These are phyloP conservation scores for Talaromyces amestolkiae DNA, from an alignment of 2,329 filamentous ascomycete species.

Conservation along the genomic window DNA sequence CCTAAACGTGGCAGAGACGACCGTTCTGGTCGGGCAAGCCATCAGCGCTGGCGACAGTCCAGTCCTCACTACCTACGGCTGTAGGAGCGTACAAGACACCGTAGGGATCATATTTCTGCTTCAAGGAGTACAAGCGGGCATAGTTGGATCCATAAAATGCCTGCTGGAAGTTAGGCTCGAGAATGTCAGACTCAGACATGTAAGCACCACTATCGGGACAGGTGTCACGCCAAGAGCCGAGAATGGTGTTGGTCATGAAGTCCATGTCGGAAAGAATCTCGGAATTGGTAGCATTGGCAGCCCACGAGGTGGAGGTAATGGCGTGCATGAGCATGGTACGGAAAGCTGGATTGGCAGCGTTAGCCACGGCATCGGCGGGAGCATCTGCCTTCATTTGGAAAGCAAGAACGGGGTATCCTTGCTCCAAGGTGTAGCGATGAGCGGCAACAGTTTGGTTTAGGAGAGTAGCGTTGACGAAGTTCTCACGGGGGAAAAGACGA, in stretches of 20 bases:
- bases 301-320: conserved; percentile 31
- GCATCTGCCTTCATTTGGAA: conserved; percentile 36
- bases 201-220: conserved; percentile 36
- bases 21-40: neutral
- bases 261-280: conserved; percentile 33
- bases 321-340: conserved; percentile 37
- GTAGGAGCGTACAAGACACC: conserved; percentile 34
- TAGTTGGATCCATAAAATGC: conserved; percentile 47
- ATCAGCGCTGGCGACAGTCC: neutral
- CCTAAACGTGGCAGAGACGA: neutral
- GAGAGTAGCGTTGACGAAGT: conserved; percentile 29
- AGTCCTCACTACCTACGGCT: conserved; percentile 13
- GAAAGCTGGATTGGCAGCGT: conserved; percentile 42
- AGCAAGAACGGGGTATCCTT: conserved; percentile 30
- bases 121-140: conserved; percentile 34
- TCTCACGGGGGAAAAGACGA: conserved; percentile 37
- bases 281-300: conserved; percentile 31
- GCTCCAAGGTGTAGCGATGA: conserved; percentile 24
- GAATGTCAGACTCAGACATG: conserved; percentile 44
- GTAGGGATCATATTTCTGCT: conserved; percentile 44
- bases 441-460: conserved; percentile 30
- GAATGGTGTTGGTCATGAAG: conserved; percentile 22
- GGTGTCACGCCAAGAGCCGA: conserved; percentile 26
- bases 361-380: conserved; percentile 27
- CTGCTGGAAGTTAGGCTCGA: conserved; percentile 42